Evolutionary conservation across 768 basidiomycete genomes (phyloP), one percentile per base, ranked within the genome.

Genomic region (Rhizopogon salebrosus): DNA sequence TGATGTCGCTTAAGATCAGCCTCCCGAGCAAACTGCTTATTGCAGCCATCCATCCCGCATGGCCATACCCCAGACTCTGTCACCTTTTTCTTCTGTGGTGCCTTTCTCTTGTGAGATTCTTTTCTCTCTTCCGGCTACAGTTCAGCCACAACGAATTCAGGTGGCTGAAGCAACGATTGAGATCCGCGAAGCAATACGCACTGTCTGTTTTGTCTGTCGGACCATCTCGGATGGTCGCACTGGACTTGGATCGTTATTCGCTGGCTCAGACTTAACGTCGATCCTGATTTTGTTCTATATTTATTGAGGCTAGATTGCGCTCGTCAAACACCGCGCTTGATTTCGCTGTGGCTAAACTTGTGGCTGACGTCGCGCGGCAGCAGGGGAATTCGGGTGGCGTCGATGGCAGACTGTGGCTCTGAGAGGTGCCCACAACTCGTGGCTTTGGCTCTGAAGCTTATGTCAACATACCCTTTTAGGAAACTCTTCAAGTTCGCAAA

Each of bases 1-100:
- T 89, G 88, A 65, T 90, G 88, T 60, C 88, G 66, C 74, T 89
- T 89, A 57, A 90, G 70, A 73, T 90, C 88, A 14, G 88, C 88
- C 68, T 90, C 88, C 49, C 88, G 78, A 41, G 85, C 87, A 63
- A 90, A 90, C 64, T 87, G 81, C 69, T 89, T 90, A 70, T 80
- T 83, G 71, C 88, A 90, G 27, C 86, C 88, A 62, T 84, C 80
- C 64, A 90, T 89, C 66, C 82, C 82, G 74, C 88, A 90, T 6
- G 88, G 86, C 88, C 88, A 90, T 42, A 83, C 64, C 6, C 80
- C 78, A 3, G 81, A 73, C 55, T 75, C 74, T 3, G 68, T 60
- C 14, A 68, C 60, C 56, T 80, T 81, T 74, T 82, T 82, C 65
- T 74, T 75, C 6, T 59, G 59, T 2, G 66, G 54, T 7, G 65